Percentiles rank a stretch among this genome's conserved stretches.
Evolutionary conservation across 2,329 filamentous ascomycete genomes (phyloP).

Genomic region (Fusarium sp.): DNA sequence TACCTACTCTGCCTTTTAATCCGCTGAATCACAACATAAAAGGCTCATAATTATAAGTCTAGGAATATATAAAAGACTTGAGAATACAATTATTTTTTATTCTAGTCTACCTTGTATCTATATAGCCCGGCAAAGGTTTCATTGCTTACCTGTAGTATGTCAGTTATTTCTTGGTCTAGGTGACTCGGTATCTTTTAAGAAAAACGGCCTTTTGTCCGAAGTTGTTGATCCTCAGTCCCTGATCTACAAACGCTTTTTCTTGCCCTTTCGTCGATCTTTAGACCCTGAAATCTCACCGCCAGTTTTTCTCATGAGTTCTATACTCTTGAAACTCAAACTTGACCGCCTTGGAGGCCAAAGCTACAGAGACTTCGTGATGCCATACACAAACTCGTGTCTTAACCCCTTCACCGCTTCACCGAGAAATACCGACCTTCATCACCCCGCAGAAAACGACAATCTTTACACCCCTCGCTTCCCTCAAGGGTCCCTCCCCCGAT

Average conservation of each 20-base stretch:
- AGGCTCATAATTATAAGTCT: no score
- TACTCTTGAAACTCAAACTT: background rate
- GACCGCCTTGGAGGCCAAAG: background rate
- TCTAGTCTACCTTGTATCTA: no score
- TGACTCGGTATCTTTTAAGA: background rate
- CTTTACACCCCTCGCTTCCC: background rate
- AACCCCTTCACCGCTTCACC: background rate
- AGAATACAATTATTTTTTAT: no score
- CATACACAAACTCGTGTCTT: background rate
- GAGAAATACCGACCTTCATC: background rate
- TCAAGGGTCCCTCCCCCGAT: background rate
- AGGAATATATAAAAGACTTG: no score
- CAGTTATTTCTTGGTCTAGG: no score
- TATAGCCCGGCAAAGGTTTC: no score
- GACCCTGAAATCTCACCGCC: slow-evolving; percentile 1
- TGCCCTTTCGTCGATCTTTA: background rate
- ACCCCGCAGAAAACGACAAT: background rate
- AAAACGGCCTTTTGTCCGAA: background rate
- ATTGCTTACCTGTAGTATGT: no score
- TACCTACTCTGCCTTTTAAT: no score
- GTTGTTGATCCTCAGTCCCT: background rate
- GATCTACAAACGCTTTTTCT: background rate
- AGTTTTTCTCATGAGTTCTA: background rate
- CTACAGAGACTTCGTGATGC: background rate
- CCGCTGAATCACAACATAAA: no score